Evolutionary conservation across 345 rosid genomes (phyloP), one percentile per base, ranked within the genome.

Genomic region (Abelmoschus esculentus): DNA sequence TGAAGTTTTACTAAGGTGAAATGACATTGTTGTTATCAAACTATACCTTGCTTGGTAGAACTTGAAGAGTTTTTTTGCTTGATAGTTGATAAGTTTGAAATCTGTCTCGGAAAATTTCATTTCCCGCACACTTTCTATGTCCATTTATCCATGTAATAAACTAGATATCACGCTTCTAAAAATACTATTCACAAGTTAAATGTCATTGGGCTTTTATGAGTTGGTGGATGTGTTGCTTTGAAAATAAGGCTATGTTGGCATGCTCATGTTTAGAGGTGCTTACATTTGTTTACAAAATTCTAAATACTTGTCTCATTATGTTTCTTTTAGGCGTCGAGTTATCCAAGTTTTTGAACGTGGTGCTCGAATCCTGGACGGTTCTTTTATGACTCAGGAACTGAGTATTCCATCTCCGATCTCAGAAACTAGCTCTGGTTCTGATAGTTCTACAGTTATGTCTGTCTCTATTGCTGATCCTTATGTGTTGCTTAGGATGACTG

Each of bases 401-500:
- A 88, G 77, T 84, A 86, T 95, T 74, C 93, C 87, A 70, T 76
- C 87, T 72, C 59, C 88, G 26, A 88, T 83, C 73, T 73, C 93
- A 74, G 99, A 90, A 73, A 72, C 90, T 73, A 80, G 76, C 78
- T 80, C 90, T 52, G 81, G 84, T 73, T 79, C 96, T 72, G 97
- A 91, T 74, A 86, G 68, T 82, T 73, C 83, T 71, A 80, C 85
- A 15, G 98, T 84, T 73, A 70, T 82, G 67, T 84, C 87, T 77
- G 99, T 87, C 77, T 95, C 98, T 56, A 95, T 95, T 77, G 96
- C 87, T 63, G 99, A 95, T 84, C 99, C 98, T 28, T 91, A 85
- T 77, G 93, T 84, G 53, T 80, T 95, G 77, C 78, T 95, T 52
- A 86, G 87, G 83, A 91, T 95, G 98, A 86, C 84, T 71, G 96